Conservation (phyloP, 805 yeast species). For the Candida awuae region DNA sequence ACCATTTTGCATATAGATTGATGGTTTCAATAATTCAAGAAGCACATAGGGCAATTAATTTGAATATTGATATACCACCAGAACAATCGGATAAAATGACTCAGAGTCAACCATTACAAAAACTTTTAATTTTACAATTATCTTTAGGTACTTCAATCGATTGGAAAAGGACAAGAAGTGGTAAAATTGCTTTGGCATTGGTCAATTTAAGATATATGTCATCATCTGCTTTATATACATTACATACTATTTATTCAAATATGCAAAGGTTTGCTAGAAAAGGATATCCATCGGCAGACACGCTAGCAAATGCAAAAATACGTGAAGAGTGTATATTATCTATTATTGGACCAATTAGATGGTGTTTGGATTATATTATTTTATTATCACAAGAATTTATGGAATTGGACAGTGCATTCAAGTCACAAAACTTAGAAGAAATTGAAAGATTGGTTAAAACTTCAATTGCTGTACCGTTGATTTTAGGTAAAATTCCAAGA, state of each 20-base stretch:
- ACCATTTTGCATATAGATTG: constrained; percentile 27
- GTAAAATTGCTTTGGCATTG: constrained; percentile 50
- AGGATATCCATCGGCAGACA: constrained; percentile 42
- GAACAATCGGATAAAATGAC: constrained; percentile 72
- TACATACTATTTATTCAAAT: constrained; percentile 56
- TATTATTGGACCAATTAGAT: constrained; percentile 70
- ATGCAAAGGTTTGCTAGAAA: constrained; percentile 52
- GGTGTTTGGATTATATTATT: constrained; percentile 77
- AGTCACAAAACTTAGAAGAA: constrained; percentile 17
- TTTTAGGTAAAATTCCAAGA: constrained; percentile 64
- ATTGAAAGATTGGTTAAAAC: constrained; percentile 18
- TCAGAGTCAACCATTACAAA: constrained; percentile 71
- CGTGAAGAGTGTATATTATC: constrained; percentile 59
- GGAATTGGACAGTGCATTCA: constrained; percentile 31
- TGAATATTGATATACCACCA: constrained; percentile 58
- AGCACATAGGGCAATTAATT: constrained; percentile 66
- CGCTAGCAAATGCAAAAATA: constrained; percentile 30
- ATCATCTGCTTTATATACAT: constrained; percentile 57
- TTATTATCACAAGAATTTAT: constrained; percentile 66
- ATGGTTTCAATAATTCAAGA: constrained; percentile 47
- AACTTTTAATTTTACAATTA: constrained; percentile 61
- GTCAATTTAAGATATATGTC: constrained; percentile 64
- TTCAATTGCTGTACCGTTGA: constrained; percentile 45
- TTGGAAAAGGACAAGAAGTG: constrained; percentile 34
- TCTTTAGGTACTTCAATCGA: constrained; percentile 45